A percentile compares a stretch with the other conserved stretches of the same genome.
Conservation (phyloP, 176 grass and related monocot genomes). For the Musa troglodytarum region DNA sequence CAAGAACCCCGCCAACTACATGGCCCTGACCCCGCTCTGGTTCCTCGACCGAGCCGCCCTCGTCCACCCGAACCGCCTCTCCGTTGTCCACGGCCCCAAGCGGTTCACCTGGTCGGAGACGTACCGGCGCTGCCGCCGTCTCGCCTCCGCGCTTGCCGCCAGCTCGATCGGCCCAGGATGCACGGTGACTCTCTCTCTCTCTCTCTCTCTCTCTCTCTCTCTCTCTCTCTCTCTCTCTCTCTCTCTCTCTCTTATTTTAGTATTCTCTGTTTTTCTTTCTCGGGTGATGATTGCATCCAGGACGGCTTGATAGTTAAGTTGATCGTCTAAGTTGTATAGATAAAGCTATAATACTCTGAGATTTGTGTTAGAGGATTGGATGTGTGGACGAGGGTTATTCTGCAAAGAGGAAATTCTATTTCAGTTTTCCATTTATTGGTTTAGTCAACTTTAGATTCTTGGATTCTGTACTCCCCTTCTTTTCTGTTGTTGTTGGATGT, state of each 20-base stretch:
- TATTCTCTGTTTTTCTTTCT: neutral
- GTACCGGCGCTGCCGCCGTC: slow-evolving; percentile 75
- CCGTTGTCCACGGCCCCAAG: slow-evolving; percentile 58
- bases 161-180: slow-evolving; percentile 51
- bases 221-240: neutral
- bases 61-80: slow-evolving; percentile 55
- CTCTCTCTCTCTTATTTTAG: too few species aligned
- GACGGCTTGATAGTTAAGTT: neutral
- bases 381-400: too few species aligned
- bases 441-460: too few species aligned
- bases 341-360: too few species aligned
- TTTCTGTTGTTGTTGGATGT: too few species aligned
- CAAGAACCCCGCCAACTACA: slow-evolving; percentile 78
- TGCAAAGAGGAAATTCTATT: too few species aligned
- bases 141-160: slow-evolving; percentile 63
- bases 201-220: neutral
- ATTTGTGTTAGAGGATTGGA: too few species aligned
- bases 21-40: slow-evolving; percentile 83
- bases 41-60: slow-evolving; percentile 85
- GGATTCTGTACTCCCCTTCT: too few species aligned
- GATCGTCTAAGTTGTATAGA: neutral
- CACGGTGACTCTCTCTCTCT: slow-evolving; percentile 28
- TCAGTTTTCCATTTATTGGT: too few species aligned
- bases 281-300: neutral
- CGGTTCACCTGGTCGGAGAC: slow-evolving; percentile 79